Evolutionary conservation across 176 grass and related monocot genomes (phyloP).

Genomic region (Avena sativa): DNA sequence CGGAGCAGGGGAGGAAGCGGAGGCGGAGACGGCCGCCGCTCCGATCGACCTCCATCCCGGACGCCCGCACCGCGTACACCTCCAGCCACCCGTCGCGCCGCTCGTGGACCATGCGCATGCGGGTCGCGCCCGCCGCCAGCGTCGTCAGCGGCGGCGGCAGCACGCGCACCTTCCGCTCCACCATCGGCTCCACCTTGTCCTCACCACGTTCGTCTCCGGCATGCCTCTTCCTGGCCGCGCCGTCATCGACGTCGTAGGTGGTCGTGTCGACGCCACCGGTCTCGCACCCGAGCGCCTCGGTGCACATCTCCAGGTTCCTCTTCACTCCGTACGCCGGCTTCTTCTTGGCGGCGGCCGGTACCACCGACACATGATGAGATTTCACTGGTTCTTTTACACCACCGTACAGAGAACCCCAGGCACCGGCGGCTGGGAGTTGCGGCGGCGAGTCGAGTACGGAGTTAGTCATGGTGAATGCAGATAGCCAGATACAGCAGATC

Average conservation of each 20-base stretch:
- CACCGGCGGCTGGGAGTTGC: slow-evolving; percentile 15
- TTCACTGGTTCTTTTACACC: slow-evolving; percentile 19
- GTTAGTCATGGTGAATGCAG: slow-evolving; percentile 39
- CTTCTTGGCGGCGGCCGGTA: not conserved
- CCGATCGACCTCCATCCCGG: slow-evolving; percentile 62
- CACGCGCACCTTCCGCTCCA: slow-evolving; percentile 18
- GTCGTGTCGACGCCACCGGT: slow-evolving; percentile 60
- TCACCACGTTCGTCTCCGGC: not conserved
- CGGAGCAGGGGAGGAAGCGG: slow-evolving; percentile 18
- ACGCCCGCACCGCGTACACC: slow-evolving; percentile 52
- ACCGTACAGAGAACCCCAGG: slow-evolving; percentile 30
- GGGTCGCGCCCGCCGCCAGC: slow-evolving; percentile 39
- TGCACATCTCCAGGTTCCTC: slow-evolving; percentile 67
- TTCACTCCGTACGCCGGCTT: slow-evolving; percentile 42
- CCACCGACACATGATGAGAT: not conserved
- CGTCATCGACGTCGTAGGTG: not conserved
- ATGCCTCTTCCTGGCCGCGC: slow-evolving; percentile 35
- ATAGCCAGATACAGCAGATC: not conserved
- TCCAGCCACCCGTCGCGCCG: slow-evolving; percentile 64
- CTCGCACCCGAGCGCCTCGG: slow-evolving; percentile 85
- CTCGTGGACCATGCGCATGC: slow-evolving; percentile 58
- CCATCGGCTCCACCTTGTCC: not conserved
- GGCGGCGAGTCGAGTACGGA: slow-evolving; percentile 36
- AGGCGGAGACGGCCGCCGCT: slow-evolving; percentile 67
- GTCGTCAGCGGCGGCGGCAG: slow-evolving; percentile 69